Evolutionary conservation across 2,329 filamentous ascomycete species (phyloP).

Genomic region (Colletotrichum scovillei): DNA sequence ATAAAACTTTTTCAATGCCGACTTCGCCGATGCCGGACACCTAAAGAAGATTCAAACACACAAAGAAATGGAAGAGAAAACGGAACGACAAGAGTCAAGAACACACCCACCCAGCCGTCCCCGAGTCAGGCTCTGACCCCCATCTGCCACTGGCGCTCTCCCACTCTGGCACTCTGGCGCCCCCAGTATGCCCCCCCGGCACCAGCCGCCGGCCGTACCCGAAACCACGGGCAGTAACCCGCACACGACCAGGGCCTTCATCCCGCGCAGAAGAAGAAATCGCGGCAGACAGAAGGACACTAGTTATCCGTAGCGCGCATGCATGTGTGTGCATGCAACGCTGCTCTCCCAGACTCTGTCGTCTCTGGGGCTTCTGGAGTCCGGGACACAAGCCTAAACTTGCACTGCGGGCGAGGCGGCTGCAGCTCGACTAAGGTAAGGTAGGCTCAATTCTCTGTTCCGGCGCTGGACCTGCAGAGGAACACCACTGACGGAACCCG

Average conservation of each 20-base stretch:
- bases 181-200: not conserved
- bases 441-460: not conserved
- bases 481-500: not conserved
- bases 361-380: not conserved
- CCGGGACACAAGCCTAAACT: not conserved
- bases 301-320: not conserved
- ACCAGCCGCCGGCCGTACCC: constrained; percentile 7
- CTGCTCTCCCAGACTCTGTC: not conserved
- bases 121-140: not conserved
- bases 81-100: not conserved
- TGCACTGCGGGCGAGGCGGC: not conserved
- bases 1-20: not conserved
- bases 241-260: not conserved
- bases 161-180: too few species aligned
- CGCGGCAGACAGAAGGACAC: not conserved
- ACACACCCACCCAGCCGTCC: not conserved
- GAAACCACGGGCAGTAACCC: not conserved
- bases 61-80: not conserved
- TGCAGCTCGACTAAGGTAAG: not conserved
- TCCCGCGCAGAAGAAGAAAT: not conserved
- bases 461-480: not conserved
- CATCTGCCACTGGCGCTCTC: too few species aligned
- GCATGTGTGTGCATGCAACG: constrained; percentile 6
- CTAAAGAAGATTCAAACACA: not conserved
- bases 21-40: not conserved